Base-by-base conservation (phyloP, 2,329 filamentous ascomycete species). In the Podosphaera xanthii region DNA sequence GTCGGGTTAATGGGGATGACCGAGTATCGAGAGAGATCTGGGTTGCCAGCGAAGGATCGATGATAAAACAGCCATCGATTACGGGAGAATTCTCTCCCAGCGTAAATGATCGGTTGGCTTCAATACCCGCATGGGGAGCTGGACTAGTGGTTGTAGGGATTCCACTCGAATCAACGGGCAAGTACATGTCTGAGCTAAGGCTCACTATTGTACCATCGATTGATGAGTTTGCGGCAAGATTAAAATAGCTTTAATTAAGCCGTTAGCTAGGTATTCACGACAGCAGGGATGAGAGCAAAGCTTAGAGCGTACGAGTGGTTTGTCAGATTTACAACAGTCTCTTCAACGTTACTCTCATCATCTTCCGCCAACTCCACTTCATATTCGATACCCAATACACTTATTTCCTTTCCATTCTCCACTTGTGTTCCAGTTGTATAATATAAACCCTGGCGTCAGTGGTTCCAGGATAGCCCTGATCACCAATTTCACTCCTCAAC, bases 251-350 rank as follows among this genome's bases (percentile, higher is more conserved):
- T 60, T 61, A 10, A 12, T 5, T 31, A 2, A 14, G 22, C 33
- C 30, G 7, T 58, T n/a, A 36, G 56, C 46, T 58, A 5, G 12
- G 12, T 14, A 22, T 54, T 4, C 12, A 12, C 5, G 30, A 10
- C 8, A 2, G 22, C 22, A 22, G 22, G 22, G 22, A 22, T 22
- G 35, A 49, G 56, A 50, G 36, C 36, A 9, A 35, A 14, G 54
- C 6, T 34, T 2, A 22, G 40, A 7, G 70, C 75, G 65, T 71
- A 88, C 85, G 87, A 94, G 75, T 98, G 91, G 74, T 97, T 98
- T 57, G 92, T 97, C 73, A 97, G 79, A 72, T 90, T 94, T 70
- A 97, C 80, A 49, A 83, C 83, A 0, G 91, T 97, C 76, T 96
- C 91, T n/a, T 90, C 82, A 10, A 83, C 84, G 57, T 85, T 83